Evolutionary conservation across 1,139 yeast species (phyloP).

Genomic region (Sugiyamaella paludigena): DNA sequence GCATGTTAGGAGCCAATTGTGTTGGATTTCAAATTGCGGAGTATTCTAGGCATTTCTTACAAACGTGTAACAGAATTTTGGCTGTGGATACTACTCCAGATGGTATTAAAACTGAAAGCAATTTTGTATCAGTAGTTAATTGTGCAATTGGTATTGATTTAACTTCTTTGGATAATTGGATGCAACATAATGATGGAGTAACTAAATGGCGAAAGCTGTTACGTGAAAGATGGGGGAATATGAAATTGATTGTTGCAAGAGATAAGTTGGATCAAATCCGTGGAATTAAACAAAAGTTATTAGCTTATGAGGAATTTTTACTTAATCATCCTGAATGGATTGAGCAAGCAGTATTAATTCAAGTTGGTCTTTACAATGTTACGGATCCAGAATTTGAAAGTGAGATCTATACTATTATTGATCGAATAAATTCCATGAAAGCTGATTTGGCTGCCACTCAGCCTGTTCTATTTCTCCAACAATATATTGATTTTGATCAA

Average conservation of each 20-base stretch:
- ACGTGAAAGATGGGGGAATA: constrained; percentile 71
- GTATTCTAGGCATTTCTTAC: constrained; percentile 88
- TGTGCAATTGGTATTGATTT: constrained; percentile 91
- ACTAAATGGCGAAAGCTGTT: constrained; percentile 67
- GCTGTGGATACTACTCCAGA: constrained; percentile 77
- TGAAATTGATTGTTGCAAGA: constrained; percentile 74
- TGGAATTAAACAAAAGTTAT: constrained; percentile 82
- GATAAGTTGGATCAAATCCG: constrained; percentile 86
- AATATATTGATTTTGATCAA: constrained; percentile 85
- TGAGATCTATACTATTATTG: constrained; percentile 74
- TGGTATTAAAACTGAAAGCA: constrained; percentile 61
- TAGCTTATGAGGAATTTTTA: constrained; percentile 82
- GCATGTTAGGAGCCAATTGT: constrained; percentile 85
- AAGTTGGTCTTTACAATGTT: constrained; percentile 58
- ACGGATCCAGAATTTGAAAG: constrained; percentile 54
- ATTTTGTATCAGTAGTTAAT: constrained; percentile 62
- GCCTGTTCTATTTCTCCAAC: constrained; percentile 84
- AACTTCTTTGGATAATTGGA: constrained; percentile 47
- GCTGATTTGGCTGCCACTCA: constrained; percentile 55
- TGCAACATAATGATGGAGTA: constrained; percentile 54
- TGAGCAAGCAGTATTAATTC: constrained; percentile 70
- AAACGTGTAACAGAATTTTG: constrained; percentile 80
- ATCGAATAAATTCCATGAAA: constrained; percentile 77
- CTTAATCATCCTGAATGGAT: constrained; percentile 67
- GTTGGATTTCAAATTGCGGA: constrained; percentile 90